Evolutionary conservation across 345 rosid species (phyloP), one percentile per base, ranked within the genome.

Genomic region (Camelina neglecta): DNA sequence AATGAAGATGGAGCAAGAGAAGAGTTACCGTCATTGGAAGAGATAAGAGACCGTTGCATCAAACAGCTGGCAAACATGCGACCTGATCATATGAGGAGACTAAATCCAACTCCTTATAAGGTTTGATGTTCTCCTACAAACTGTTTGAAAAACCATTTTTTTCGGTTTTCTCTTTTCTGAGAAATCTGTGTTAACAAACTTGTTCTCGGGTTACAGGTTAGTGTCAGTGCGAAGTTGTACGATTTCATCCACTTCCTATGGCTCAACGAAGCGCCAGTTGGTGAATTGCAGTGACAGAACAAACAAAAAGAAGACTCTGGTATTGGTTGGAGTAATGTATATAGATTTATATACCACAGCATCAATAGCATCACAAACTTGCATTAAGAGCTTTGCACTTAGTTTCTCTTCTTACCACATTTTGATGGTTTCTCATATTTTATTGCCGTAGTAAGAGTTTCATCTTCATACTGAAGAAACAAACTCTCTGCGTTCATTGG

Each of bases 201-300:
- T 9, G 21, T 10, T 7, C 9, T 4, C 29, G 41, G 31, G 56
- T 48, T 74, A 20, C 88, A 92, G 99, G 99, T 92, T 80, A 95
- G 98, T 49, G 98, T 92, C 11, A 92, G 91, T 29, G 86, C 87
- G 1, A 92, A 89, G 67, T 76, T 92, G 72, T 95, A 95, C 12
- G 98, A 95, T 70, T 95, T 95, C 84, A 95, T 92, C 67, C 98
- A 95, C 79, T 89, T 88, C 83, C 81, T 95, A 31, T 95, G 99
- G 98, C 97, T 95, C 75, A 95, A 95, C 4, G 99, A 95, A 84
- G 99, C 98, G 5, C 99, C 99, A 2, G 98, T 95, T 3, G 99
- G 99, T 66, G 99, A 95, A 81, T 75, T 95, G 82, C 90, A 85
- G 63, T 79, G 39, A 79, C 11, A 44, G 13, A 64, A 57, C 48